Evolutionary conservation across 352 stramenopile genomes (phyloP).

Genomic region (Phytopythium helicoides): DNA sequence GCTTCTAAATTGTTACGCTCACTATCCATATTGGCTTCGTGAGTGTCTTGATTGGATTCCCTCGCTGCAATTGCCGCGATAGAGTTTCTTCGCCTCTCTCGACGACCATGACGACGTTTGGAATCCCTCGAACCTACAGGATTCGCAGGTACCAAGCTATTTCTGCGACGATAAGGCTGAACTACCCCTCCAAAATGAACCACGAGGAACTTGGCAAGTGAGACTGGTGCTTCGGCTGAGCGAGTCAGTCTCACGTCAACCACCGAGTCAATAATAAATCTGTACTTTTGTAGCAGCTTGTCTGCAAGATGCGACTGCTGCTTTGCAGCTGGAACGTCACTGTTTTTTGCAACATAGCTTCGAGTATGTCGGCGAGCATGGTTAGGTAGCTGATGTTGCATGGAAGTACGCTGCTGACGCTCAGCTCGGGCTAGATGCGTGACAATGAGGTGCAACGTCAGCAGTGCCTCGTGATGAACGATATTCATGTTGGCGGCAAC

Average conservation of each 20-base stretch:
- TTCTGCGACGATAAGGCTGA: neutral
- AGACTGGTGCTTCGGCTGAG: conserved; percentile 49
- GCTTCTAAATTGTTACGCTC: neutral
- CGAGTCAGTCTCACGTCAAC: conserved; percentile 59
- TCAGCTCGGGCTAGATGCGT: conserved; percentile 38
- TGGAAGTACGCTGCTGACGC: neutral
- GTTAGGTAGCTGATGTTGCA: neutral
- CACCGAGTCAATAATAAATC: conserved; percentile 71
- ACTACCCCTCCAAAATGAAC: conserved; percentile 22
- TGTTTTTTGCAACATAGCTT: neutral
- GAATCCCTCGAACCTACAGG: neutral
- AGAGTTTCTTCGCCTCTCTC: neutral
- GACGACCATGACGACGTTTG: neutral
- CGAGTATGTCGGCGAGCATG: neutral
- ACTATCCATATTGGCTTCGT: neutral
- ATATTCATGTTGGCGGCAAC: conserved; percentile 70
- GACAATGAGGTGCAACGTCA: conserved; percentile 62
- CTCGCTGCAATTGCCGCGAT: neutral
- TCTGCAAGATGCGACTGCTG: conserved; percentile 33
- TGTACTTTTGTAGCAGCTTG: conserved; percentile 55
- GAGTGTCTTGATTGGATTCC: neutral
- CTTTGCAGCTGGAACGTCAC: conserved; percentile 26
- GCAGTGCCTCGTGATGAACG: conserved; percentile 62
- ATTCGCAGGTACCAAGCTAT: neutral
- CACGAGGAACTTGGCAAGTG: conserved; percentile 61